Evolutionary conservation across 306 rosid species (phyloP), one percentile per base, ranked within the genome.

Genomic region (Parietaria judaica): DNA sequence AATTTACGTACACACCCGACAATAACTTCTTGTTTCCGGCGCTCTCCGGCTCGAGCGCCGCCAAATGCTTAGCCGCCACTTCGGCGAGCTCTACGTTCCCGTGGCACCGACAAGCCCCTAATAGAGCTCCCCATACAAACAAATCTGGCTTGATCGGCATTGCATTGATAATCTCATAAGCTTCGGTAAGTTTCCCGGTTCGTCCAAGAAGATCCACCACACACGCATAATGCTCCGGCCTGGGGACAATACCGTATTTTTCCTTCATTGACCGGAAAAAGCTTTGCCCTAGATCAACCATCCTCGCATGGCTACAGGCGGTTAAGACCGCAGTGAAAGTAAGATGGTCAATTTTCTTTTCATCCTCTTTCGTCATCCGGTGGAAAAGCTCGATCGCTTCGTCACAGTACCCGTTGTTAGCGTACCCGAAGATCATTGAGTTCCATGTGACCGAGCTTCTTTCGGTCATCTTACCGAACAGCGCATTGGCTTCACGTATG

Each of bases 91-190:
- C 85, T 48, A 69, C 62, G 57, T 74, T 72, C 72, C 96, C 87
- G 70, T 90, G 83, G 55, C 78, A 87, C 64, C 84, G 79, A 71
- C 96, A 83, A 13, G 91, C 94, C 45, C 96, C 95, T 51, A 87
- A 65, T 14, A 90, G 66, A 59, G 97, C 91, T 69, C 97, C 97
- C 97, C 97, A 90, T 8, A 87, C 96, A 68, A 81, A 90, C 64
- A 87, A 65, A 78, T 90, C 97, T 4, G 97, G 83, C 66, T 87
- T 59, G 56, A 80, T 63, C 2, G 89, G 97, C 97, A 87, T 85
- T 14, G 78, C 58, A 76, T 75, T 78, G 17, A 87, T 83, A 78
- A 78, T 67, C 17, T 76, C 68, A 71, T 81, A 78, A 9, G 95
- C 96, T 68, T 81, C 78, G 0, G 61, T 63, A 9, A 87, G 74